A percentile compares a stretch with the other conserved stretches of the same genome.
phyloP scores from a whole-genome alignment of 108 stramenopile species.

The Tribonema minus region DNA sequence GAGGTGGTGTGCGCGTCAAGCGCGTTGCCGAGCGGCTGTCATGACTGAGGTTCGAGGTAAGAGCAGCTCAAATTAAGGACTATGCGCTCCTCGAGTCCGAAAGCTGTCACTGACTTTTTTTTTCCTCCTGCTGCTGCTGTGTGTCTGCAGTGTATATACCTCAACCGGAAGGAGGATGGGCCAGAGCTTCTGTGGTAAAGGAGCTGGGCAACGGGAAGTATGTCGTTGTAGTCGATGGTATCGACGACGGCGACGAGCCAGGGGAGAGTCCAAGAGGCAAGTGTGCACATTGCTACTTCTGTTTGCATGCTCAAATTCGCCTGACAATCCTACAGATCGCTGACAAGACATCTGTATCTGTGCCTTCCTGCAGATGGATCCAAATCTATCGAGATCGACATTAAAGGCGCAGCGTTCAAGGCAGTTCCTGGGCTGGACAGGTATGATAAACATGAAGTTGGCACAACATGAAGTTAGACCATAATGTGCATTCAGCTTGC shows the following conservation, averaged over 20 bases:
- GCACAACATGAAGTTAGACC: too few species aligned
- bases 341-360: not conserved
- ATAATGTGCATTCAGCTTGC: too few species aligned
- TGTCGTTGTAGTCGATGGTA: slow-evolving; percentile 21
- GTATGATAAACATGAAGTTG: too few species aligned
- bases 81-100: too few species aligned
- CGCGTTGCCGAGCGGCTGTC: too few species aligned
- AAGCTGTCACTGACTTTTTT: too few species aligned
- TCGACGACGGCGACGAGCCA: slow-evolving; percentile 20
- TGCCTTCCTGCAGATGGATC: not conserved
- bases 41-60: too few species aligned
- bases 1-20: too few species aligned
- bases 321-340: not conserved
- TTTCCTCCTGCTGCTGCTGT: too few species aligned
- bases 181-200: slow-evolving; percentile 9
- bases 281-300: not conserved
- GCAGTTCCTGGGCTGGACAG: not conserved
- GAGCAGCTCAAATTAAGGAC: too few species aligned
- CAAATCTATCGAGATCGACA: not conserved
- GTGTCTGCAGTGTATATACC: slow-evolving; percentile 37
- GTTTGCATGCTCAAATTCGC: not conserved
- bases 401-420: slow-evolving; percentile 11
- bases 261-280: slow-evolving; percentile 7
- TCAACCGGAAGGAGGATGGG: slow-evolving; percentile 19
- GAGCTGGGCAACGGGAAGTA: slow-evolving; percentile 1